These are phyloP conservation scores for Sporisorium reilianum DNA, from an alignment of 1,284 basidiomycete genomes.

Conservation along the genomic window DNA sequence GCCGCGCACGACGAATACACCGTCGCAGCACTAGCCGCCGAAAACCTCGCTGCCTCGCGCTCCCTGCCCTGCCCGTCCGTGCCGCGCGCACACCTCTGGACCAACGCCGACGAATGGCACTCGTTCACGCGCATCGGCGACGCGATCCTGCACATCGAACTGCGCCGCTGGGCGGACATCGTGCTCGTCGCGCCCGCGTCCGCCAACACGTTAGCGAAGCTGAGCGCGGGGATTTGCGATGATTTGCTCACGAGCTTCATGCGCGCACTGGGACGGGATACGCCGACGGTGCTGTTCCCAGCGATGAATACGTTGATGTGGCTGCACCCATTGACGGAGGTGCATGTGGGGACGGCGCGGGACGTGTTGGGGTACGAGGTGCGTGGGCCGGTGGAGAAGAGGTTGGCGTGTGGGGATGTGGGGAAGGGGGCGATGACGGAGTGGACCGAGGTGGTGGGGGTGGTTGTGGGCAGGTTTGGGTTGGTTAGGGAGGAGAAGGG, in stretches of 20 bases:
- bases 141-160: conserved; percentile 91
- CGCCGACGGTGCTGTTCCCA: conserved; percentile 88
- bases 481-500: conserved; percentile 9
- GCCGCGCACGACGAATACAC: conserved; percentile 2
- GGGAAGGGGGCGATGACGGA: conserved; percentile 73
- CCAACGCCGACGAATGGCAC: conserved; percentile 90
- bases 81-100: conserved; percentile 78
- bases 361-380: conserved; percentile 84
- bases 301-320: conserved; percentile 99
- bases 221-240: conserved; percentile 88
- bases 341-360: conserved; percentile 79
- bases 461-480: conserved; percentile 37
- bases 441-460: conserved; percentile 57
- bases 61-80: neutral
- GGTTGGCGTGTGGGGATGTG: conserved; percentile 90
- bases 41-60: conserved; percentile 44
- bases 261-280: conserved; percentile 83
- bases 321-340: conserved; percentile 87
- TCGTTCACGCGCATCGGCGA: conserved; percentile 81
- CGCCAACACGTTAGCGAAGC: conserved; percentile 93
- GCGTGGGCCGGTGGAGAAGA: conserved; percentile 86
- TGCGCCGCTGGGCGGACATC: conserved; percentile 94
- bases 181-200: conserved; percentile 94
- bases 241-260: conserved; percentile 90
- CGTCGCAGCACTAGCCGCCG: conserved; percentile 39